Evolutionary conservation across 176 grass and related monocot species (phyloP).

Genomic region (Bromus sterilis): DNA sequence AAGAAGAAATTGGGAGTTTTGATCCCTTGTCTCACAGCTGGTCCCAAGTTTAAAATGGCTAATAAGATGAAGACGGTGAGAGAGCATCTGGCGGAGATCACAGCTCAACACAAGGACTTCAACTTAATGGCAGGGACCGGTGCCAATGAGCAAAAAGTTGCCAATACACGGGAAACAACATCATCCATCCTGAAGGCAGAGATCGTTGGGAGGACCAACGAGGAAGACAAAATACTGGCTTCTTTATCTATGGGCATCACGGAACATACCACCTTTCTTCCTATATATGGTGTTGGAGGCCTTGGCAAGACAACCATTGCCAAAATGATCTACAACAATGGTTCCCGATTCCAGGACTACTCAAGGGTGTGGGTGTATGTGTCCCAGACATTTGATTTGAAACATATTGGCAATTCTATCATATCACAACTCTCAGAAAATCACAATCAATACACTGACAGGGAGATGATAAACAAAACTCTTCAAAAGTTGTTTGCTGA

Average conservation of each 20-base stretch:
- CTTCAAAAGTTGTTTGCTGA: background rate
- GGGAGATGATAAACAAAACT: background rate
- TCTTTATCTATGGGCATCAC: background rate
- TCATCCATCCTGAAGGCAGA: background rate
- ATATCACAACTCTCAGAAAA: background rate
- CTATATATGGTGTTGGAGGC: background rate
- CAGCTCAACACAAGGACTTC: background rate
- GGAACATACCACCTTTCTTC: background rate
- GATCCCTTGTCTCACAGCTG: background rate
- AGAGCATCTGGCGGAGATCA: background rate
- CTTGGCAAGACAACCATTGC: background rate
- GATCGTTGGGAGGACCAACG: background rate
- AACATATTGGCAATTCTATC: background rate
- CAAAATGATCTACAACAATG: background rate
- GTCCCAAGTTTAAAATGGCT: background rate
- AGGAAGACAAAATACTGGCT: background rate
- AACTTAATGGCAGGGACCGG: background rate
- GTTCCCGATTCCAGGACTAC: background rate
- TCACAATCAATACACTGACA: background rate
- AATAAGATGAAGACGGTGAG: constrained; percentile 1
- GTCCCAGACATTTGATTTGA: constrained; percentile 17
- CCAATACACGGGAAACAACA: background rate
- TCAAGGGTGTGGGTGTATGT: constrained; percentile 22
- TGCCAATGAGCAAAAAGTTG: background rate
- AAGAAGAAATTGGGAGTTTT: background rate